These are phyloP conservation scores for Kodamaea kaohsiungensis DNA, from an alignment of 805 yeast species.

Conservation along the genomic window DNA sequence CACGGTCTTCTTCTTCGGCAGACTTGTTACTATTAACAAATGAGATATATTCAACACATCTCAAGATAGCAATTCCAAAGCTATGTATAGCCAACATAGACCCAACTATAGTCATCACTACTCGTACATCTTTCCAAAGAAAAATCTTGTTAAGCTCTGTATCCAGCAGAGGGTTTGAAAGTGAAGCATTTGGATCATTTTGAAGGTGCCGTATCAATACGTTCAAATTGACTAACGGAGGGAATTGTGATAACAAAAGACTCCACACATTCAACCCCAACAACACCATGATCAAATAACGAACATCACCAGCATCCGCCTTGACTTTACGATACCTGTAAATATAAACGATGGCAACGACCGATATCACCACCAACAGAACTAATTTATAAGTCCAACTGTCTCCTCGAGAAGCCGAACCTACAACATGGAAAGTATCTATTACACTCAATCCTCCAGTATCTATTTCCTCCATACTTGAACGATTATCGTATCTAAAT, in stretches of 20 bases:
- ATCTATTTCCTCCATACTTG: neutral
- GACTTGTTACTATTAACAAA: conserved; percentile 10
- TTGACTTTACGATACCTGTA: neutral
- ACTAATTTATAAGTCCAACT: neutral
- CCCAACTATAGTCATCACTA: conserved; percentile 11
- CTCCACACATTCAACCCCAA: neutral
- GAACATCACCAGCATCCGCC: neutral
- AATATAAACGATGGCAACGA: neutral
- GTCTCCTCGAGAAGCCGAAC: neutral
- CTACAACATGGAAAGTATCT: neutral
- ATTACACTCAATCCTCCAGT: neutral
- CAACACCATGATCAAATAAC: neutral
- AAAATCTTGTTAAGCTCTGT: conserved; percentile 6
- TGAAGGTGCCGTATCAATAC: neutral
- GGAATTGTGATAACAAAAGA: neutral
- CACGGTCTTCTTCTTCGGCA: conserved; percentile 8
- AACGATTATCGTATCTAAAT: neutral
- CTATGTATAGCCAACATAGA: conserved; percentile 14
- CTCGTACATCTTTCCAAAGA: conserved; percentile 14
- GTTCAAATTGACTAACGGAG: neutral
- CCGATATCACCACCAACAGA: neutral
- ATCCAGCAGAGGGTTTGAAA: neutral
- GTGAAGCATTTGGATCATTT: neutral
- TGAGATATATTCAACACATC: conserved; percentile 19
- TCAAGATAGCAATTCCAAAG: conserved; percentile 15